phyloP scores from a whole-genome alignment of 176 grass and related monocot species.

The Melocanna baccifera region DNA sequence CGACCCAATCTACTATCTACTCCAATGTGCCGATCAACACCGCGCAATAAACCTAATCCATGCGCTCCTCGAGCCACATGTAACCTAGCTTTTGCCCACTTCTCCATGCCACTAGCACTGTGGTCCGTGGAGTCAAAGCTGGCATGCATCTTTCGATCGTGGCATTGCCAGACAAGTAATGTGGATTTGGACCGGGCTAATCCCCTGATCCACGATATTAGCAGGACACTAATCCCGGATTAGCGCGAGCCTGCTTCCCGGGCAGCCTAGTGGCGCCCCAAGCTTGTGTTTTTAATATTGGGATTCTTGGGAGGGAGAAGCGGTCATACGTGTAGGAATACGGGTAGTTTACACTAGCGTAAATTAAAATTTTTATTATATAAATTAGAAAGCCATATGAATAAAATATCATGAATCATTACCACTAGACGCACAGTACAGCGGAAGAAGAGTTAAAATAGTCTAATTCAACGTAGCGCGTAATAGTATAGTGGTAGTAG shows the following conservation, averaged over 20 bases:
- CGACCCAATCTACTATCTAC: background rate
- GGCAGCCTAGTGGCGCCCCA: slow-evolving; percentile 19
- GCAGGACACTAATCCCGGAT: slow-evolving; percentile 57
- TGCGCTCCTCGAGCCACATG: slow-evolving; percentile 55
- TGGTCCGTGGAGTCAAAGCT: background rate
- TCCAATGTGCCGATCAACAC: background rate
- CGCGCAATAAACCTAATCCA: slow-evolving; percentile 28
- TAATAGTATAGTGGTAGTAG: no score
- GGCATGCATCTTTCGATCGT: background rate
- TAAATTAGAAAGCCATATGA: no score
- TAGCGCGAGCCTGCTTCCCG: slow-evolving; percentile 48
- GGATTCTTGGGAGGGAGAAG: slow-evolving; percentile 11
- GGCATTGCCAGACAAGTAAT: background rate
- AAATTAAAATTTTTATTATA: no score
- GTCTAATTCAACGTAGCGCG: no score
- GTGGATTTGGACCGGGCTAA: slow-evolving; percentile 39
- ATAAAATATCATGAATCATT: no score
- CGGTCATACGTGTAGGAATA: background rate
- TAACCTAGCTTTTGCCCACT: slow-evolving; percentile 19
- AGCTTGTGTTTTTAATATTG: background rate
- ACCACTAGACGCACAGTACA: no score
- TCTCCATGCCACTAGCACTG: background rate
- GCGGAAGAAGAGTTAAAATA: no score
- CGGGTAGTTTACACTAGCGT: no score
- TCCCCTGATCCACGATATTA: slow-evolving; percentile 18